Base-by-base conservation (phyloP, 345 rosid genomes). In the Sapria himalayana region DNA sequence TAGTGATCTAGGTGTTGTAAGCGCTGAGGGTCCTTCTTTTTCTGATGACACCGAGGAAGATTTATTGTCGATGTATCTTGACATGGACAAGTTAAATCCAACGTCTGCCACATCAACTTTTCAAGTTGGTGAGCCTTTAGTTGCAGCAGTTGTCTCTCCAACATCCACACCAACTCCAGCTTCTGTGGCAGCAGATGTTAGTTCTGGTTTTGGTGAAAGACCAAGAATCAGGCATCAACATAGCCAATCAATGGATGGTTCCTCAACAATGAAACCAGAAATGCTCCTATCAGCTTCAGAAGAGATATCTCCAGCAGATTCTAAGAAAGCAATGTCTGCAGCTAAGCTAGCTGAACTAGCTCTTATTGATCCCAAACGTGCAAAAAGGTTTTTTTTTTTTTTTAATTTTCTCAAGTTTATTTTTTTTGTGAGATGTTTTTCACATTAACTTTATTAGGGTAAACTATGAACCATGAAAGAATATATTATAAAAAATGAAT, bases 311-410 rank as follows among this genome's bases (percentile, higher is more conserved):
- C 12, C 41, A 0, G 60, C 64, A 38, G 92, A 84, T 59, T 35
- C 70, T 45, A 91, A 80, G 78, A 91, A 91, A 55, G 73, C 85
- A 7, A 60, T 80, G 53, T 80, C 99, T 33, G 78, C 93, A 54
- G 62, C 92, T 43, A 80, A 91, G 71, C 95, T 91, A 59, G 89
- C 99, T 32, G 96, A 91, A 70, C 95, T 91, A 57, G 93, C 99
- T 38, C 79, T 77, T 34, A 52, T 75, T 23, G 99, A 91, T 58
- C 99, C 99, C 22, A 91, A 73, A 58, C 93, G 93, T 20, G 99
- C 99, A 7, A 84, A 84, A 62, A 80, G 99, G 99, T 89, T 58
- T 33, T 18, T 10, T 24, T 25, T 50, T 5, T 39, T 9, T 21
- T 33, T 15, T 29, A 15, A 18, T 11, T 20, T 2, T 25, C 32